These are phyloP conservation scores for Pezizomycotina sp. DNA, from an alignment of 2,329 filamentous ascomycete genomes.

Conservation along the genomic window DNA sequence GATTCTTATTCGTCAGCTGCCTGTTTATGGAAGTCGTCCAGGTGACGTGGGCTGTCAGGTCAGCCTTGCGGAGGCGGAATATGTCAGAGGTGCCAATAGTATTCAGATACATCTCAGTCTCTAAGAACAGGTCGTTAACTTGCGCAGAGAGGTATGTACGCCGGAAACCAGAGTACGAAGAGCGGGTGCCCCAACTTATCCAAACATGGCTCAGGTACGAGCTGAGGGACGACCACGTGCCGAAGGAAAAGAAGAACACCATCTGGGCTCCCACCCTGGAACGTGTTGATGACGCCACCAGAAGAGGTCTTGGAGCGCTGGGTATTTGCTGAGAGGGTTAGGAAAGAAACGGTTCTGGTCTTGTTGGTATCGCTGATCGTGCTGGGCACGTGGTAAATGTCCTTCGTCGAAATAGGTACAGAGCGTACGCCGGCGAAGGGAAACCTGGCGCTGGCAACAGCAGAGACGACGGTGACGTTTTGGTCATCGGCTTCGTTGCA, in stretches of 20 bases:
- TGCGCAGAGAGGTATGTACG: constrained; percentile 41
- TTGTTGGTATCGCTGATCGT: constrained; percentile 10
- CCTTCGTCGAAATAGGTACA: constrained; percentile 3
- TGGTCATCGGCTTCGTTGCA: constrained; percentile 37
- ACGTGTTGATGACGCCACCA: constrained; percentile 17
- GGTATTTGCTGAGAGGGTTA: constrained; percentile 10
- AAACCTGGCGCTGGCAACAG: constrained; percentile 32
- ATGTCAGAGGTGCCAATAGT: constrained; percentile 20
- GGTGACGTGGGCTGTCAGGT: constrained; percentile 5
- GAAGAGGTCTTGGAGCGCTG: constrained; percentile 3
- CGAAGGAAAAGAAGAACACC: constrained; percentile 13
- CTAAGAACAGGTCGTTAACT: constrained; percentile 47
- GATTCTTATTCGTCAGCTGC: constrained; percentile 8
- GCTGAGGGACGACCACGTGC: constrained; percentile 29
- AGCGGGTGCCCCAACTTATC: constrained; percentile 46
- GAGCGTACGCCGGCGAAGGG: constrained; percentile 38
- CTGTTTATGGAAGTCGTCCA: constrained; percentile 10
- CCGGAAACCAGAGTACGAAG: constrained; percentile 40
- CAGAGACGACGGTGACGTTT: constrained; percentile 38
- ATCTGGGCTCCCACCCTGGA: constrained; percentile 13
- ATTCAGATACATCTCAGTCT: too few species aligned
- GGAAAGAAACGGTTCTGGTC: constrained; percentile 11
- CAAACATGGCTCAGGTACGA: constrained; percentile 45
- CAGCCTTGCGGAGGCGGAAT: constrained; percentile 9
- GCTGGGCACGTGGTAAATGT: constrained; percentile 9